These are phyloP conservation scores for Lentinula guzmanii DNA, from an alignment of 768 basidiomycete genomes.

Conservation along the genomic window DNA sequence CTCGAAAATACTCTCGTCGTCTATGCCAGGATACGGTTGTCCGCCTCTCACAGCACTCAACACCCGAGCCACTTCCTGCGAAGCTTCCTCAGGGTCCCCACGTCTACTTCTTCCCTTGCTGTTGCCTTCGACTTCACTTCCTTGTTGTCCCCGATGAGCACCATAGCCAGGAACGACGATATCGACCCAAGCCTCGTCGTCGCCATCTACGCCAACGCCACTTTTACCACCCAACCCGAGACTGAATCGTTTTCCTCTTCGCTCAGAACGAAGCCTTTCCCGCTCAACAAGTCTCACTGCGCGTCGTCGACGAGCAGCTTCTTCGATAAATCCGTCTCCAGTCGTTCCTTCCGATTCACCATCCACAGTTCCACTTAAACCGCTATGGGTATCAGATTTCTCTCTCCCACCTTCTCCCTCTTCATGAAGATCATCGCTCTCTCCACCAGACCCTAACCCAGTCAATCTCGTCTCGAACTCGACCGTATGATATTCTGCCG, in stretches of 20 bases:
- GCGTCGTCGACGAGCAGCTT: neutral
- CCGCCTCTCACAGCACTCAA: slow-evolving; percentile 33
- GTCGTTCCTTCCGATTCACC: neutral
- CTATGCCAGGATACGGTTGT: slow-evolving; percentile 6
- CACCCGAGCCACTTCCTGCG: slow-evolving; percentile 57
- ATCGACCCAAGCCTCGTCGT: slow-evolving; percentile 2
- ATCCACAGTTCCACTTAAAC: slow-evolving; percentile 9
- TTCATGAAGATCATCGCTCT: slow-evolving; percentile 32
- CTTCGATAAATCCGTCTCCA: slow-evolving; percentile 2
- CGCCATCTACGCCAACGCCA: neutral
- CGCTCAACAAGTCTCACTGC: slow-evolving; percentile 2
- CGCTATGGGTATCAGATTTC: slow-evolving; percentile 34
- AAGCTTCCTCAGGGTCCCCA: slow-evolving; percentile 61
- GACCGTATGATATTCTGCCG: slow-evolving; percentile 75
- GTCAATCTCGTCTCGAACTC: slow-evolving; percentile 82
- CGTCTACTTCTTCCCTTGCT: slow-evolving; percentile 36
- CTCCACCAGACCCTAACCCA: slow-evolving; percentile 44
- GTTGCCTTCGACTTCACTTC: slow-evolving; percentile 27
- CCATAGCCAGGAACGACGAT: neutral
- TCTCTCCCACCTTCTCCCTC: slow-evolving; percentile 16
- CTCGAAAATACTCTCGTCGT: slow-evolving; percentile 65
- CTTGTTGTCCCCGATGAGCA: slow-evolving; percentile 16
- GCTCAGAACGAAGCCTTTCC: neutral
- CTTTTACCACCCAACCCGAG: slow-evolving; percentile 16
- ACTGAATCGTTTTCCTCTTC: slow-evolving; percentile 6